phyloP scores from a whole-genome alignment of 2,329 filamentous ascomycete species.

The Sordariomycetes sp. region DNA sequence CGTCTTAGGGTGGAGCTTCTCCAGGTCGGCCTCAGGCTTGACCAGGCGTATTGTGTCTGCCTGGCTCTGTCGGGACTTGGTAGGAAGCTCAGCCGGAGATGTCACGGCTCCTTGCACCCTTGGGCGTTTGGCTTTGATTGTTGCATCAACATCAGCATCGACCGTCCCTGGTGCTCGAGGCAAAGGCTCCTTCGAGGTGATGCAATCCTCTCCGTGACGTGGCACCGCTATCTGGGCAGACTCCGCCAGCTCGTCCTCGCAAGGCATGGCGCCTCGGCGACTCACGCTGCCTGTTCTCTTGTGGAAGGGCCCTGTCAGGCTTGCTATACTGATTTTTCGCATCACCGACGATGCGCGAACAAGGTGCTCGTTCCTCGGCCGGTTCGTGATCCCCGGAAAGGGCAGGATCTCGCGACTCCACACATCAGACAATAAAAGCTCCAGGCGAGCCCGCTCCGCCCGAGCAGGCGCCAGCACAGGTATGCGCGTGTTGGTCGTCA shows the following conservation, averaged over 20 bases:
- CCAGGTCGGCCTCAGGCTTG: no score
- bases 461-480: slow-evolving; percentile 66
- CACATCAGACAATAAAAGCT: slow-evolving; percentile 64
- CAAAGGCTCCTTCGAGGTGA: not conserved
- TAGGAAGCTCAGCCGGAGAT: not conserved
- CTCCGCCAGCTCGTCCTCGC: no score
- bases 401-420: slow-evolving; percentile 78
- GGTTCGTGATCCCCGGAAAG: slow-evolving; percentile 68
- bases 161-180: not conserved
- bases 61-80: no score
- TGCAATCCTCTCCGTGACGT: no score
- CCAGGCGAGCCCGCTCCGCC: slow-evolving; percentile 68
- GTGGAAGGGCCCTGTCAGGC: slow-evolving; percentile 67
- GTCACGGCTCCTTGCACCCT: not conserved
- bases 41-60: no score
- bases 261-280: no score
- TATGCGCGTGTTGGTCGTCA: slow-evolving; percentile 56
- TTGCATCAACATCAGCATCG: not conserved
- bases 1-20: no score
- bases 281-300: slow-evolving; percentile 55
- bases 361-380: slow-evolving; percentile 58
- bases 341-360: slow-evolving; percentile 82
- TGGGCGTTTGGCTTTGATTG: not conserved
- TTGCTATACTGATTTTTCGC: slow-evolving; percentile 76
- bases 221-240: no score